Percentiles rank a stretch among this genome's conserved stretches.
These are phyloP conservation scores for Trametes versicolor DNA, from an alignment of 1,284 basidiomycete species.

Conservation along the genomic window DNA sequence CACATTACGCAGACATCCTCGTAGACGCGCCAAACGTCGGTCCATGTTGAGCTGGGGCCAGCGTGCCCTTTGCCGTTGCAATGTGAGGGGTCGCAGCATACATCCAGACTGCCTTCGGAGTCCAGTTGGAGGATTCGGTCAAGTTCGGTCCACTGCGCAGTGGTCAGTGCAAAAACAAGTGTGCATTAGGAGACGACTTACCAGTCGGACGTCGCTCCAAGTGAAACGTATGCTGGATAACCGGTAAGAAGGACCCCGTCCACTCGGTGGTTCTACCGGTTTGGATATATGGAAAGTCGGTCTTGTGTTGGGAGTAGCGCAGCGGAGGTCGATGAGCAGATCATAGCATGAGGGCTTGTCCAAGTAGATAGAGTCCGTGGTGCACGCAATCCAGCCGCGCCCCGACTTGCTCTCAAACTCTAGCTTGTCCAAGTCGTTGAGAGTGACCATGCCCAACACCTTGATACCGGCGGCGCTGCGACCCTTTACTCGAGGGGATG, in stretches of 20 bases:
- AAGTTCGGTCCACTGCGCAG: constrained; percentile 73
- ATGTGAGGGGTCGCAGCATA: constrained; percentile 37
- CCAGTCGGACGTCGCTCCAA: constrained; percentile 82
- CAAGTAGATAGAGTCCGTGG: constrained; percentile 83
- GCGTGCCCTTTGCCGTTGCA: constrained; percentile 29
- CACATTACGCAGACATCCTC: constrained; percentile 85
- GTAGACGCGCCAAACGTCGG: constrained; percentile 81
- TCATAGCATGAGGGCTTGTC: constrained; percentile 82
- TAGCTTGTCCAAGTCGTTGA: constrained; percentile 73
- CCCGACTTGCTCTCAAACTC: constrained; percentile 63
- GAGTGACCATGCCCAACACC: constrained; percentile 80
- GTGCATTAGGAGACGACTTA: constrained; percentile 44
- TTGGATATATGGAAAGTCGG: constrained; percentile 73
- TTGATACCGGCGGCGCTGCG: constrained; percentile 63
- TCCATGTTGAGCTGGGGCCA: constrained; percentile 60
- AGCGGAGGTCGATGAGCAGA: constrained; percentile 78
- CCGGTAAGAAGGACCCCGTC: constrained; percentile 56
- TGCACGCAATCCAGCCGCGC: constrained; percentile 84
- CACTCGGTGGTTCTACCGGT: constrained; percentile 48
- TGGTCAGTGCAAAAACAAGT: neutral
- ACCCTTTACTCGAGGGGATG: constrained; percentile 49
- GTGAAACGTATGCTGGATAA: constrained; percentile 74
- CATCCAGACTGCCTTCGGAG: constrained; percentile 38
- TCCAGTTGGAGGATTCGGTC: constrained; percentile 71
- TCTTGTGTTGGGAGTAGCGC: constrained; percentile 65